Evolutionary conservation across 768 basidiomycete species (phyloP).

Genomic region (Rhizopogon vinicolor): DNA sequence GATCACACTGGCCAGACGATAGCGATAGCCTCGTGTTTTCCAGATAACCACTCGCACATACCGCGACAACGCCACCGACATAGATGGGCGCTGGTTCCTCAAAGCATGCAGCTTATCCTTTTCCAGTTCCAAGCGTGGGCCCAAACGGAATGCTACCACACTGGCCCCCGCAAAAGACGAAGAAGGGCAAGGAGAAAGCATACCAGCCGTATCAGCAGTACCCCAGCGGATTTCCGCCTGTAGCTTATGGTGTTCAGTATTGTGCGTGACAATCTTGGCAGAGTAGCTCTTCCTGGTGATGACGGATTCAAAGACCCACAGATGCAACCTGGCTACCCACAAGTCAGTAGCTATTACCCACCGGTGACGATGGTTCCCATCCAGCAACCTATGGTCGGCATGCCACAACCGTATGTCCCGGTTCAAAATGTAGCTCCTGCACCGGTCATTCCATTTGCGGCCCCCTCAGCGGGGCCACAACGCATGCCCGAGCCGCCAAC

Average conservation of each 20-base stretch:
- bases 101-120: slow-evolving; percentile 15
- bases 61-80: not conserved
- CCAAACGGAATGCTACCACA: slow-evolving; percentile 8
- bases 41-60: not conserved
- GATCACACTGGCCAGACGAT: not conserved
- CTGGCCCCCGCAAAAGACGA: slow-evolving; percentile 17
- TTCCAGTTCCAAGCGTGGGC: slow-evolving; percentile 8
- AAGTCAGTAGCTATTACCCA: slow-evolving; percentile 19
- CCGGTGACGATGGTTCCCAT: slow-evolving; percentile 19
- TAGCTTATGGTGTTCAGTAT: slow-evolving; percentile 17
- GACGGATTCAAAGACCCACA: slow-evolving; percentile 17
- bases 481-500: slow-evolving; percentile 11
- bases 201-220: slow-evolving; percentile 12
- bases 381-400: slow-evolving; percentile 23
- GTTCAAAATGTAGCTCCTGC: slow-evolving; percentile 12
- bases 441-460: slow-evolving; percentile 9
- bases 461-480: slow-evolving; percentile 2
- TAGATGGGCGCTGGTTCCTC: slow-evolving; percentile 23
- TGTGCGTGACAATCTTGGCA: slow-evolving; percentile 13
- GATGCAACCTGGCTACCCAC: slow-evolving; percentile 16
- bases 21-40: not conserved
- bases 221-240: slow-evolving; percentile 8
- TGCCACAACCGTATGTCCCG: slow-evolving; percentile 24
- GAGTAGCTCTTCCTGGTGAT: slow-evolving; percentile 10
- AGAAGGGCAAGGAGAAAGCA: slow-evolving; percentile 14